Evolutionary conservation across 129 eudicot species (phyloP).

Genomic region (Apium graveolens): DNA sequence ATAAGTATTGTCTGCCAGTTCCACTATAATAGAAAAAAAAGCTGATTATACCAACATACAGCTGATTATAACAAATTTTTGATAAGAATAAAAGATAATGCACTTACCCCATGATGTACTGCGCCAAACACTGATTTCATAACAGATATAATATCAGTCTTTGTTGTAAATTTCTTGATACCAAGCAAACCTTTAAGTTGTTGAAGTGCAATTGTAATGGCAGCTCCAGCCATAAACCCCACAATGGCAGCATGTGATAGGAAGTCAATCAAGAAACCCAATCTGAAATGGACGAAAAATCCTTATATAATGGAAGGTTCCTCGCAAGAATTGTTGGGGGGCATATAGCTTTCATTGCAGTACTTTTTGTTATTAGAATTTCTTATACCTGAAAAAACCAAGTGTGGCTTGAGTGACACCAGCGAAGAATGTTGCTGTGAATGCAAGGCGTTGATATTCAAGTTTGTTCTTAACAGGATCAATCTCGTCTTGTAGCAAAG

Average conservation of each 20-base stretch:
- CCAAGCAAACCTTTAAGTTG: constrained; percentile 77
- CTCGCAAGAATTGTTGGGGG: not conserved
- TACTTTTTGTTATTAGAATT: not conserved
- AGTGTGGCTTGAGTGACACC: constrained; percentile 60
- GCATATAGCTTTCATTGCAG: not conserved
- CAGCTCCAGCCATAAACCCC: constrained; percentile 88
- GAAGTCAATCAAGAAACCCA: constrained; percentile 82
- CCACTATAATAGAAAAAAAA: constrained; percentile 42
- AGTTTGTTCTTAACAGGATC: constrained; percentile 37
- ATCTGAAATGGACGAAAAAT: constrained; percentile 27
- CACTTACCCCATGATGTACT: constrained; percentile 57
- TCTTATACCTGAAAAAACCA: constrained; percentile 55
- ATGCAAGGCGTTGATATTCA: constrained; percentile 65
- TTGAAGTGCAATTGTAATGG: constrained; percentile 66
- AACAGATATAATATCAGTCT: constrained; percentile 61
- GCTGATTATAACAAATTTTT: not conserved
- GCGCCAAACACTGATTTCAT: constrained; percentile 45
- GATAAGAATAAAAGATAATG: not conserved
- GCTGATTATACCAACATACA: not conserved
- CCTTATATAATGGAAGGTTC: not conserved
- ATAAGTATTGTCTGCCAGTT: constrained; percentile 70
- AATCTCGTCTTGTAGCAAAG: constrained; percentile 44
- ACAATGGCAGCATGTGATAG: constrained; percentile 86
- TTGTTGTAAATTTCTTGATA: constrained; percentile 55
- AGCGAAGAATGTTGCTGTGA: constrained; percentile 81